A percentile compares a stretch with the other conserved stretches of the same genome.
phyloP scores from a whole-genome alignment of 2,329 filamentous ascomycete genomes.

The Elsinoe fawcettii region DNA sequence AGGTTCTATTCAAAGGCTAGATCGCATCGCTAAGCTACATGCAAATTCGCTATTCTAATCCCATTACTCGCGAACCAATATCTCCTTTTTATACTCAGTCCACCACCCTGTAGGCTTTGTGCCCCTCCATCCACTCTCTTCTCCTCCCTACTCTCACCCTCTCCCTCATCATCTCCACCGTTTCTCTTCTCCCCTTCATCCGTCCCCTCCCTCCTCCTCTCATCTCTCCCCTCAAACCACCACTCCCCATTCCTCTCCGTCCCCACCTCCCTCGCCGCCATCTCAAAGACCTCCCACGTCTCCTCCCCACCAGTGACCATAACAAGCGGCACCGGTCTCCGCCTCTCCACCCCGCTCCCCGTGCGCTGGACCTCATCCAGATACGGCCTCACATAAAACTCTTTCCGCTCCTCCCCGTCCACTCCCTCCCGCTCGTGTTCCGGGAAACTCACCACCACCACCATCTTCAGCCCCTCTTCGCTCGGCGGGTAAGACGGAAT shows the following conservation, averaged over 20 bases:
- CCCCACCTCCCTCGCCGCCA: conserved; percentile 39
- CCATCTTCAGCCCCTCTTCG: conserved; percentile 61
- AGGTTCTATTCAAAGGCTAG: background rate
- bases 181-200: conserved; percentile 16
- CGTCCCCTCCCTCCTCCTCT: background rate
- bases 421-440: conserved; percentile 35
- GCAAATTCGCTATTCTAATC: conserved; percentile 67
- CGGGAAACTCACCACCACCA: conserved; percentile 65
- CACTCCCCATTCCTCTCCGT: conserved; percentile 19
- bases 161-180: no score
- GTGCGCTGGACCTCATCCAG: conserved; percentile 69
- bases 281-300: conserved; percentile 55
- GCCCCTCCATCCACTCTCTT: conserved; percentile 55
- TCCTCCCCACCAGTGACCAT: conserved; percentile 68
- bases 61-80: conserved; percentile 79
- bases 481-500: conserved; percentile 65
- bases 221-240: conserved; percentile 15
- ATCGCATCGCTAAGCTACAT: conserved; percentile 40
- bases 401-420: background rate
- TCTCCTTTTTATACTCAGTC: conserved; percentile 64
- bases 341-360: conserved; percentile 58
- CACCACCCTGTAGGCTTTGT: conserved; percentile 44
- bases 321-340: conserved; percentile 70
- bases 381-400: conserved; percentile 54
- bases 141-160: background rate